phyloP scores from a whole-genome alignment of 2,329 filamentous ascomycete species.

The Grosmannia huntii region DNA sequence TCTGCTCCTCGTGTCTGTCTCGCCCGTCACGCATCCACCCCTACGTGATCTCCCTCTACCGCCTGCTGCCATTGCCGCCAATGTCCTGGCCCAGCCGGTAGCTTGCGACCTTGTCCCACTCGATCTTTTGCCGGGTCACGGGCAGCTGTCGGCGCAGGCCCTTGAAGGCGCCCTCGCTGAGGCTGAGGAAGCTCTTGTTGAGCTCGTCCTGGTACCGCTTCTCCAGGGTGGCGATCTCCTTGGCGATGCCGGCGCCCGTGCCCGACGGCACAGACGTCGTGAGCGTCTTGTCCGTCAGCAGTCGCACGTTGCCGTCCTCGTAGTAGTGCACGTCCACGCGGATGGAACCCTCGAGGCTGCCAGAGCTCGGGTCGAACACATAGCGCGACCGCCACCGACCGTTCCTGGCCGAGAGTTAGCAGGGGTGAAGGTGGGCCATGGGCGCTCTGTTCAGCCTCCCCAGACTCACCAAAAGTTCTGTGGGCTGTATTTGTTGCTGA shows the following conservation, averaged over 20 bases:
- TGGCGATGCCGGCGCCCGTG: slow-evolving; percentile 56
- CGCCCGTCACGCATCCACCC: not conserved
- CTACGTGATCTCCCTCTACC: slow-evolving; percentile 18
- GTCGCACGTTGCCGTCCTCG: slow-evolving; percentile 93
- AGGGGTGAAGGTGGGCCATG: not conserved
- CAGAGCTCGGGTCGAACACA: slow-evolving; percentile 57
- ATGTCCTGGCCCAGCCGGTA: slow-evolving; percentile 79
- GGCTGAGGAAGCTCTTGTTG: slow-evolving; percentile 73
- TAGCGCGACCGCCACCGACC: slow-evolving; percentile 91
- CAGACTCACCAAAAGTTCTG: slow-evolving; percentile 79
- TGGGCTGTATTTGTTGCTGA: slow-evolving; percentile 94
- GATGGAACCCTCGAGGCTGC: slow-evolving; percentile 61
- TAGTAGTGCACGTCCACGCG: slow-evolving; percentile 98
- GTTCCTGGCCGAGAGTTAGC: slow-evolving; percentile 46
- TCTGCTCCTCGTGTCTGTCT: not conserved
- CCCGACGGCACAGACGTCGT: slow-evolving; percentile 46
- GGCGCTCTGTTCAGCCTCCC: not conserved
- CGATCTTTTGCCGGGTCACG: slow-evolving; percentile 95
- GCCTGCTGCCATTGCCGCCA: slow-evolving; percentile 49
- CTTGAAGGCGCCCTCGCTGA: slow-evolving; percentile 96
- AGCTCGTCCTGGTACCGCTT: slow-evolving; percentile 94
- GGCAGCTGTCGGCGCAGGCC: slow-evolving; percentile 81
- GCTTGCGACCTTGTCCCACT: slow-evolving; percentile 96
- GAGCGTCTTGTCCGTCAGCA: slow-evolving; percentile 76
- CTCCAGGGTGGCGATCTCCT: slow-evolving; percentile 67